phyloP scores from a whole-genome alignment of 306 rosid genomes.

The Cucurbita ficifolia region DNA sequence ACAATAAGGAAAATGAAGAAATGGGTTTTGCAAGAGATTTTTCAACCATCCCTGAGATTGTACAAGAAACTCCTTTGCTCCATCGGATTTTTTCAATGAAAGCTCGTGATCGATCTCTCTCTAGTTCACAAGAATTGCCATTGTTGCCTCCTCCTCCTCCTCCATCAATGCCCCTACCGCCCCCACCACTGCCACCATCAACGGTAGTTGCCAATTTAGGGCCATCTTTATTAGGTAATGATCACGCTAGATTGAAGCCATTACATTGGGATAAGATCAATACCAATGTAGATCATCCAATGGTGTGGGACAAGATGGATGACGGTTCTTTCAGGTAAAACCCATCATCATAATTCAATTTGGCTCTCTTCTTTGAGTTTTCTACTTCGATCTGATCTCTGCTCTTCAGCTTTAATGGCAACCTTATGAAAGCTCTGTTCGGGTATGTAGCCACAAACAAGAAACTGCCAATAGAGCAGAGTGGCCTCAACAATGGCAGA shows the following conservation, averaged over 20 bases:
- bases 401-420: slow-evolving; percentile 52
- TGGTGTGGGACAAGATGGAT: slow-evolving; percentile 71
- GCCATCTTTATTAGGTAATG: neutral
- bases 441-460: slow-evolving; percentile 32
- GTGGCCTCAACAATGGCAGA: slow-evolving; percentile 11
- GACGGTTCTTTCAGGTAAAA: slow-evolving; percentile 61
- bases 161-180: neutral
- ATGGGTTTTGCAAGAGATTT: neutral
- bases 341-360: neutral
- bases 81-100: slow-evolving; percentile 23
- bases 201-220: neutral
- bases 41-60: too few relatives aligned
- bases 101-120: slow-evolving; percentile 11
- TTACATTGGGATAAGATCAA: slow-evolving; percentile 86
- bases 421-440: slow-evolving; percentile 62
- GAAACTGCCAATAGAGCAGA: slow-evolving; percentile 24
- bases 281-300: slow-evolving; percentile 63
- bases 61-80: neutral
- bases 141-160: neutral
- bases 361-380: neutral
- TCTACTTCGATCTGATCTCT: neutral
- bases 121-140: slow-evolving; percentile 6
- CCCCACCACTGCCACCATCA: slow-evolving; percentile 15
- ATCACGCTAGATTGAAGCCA: slow-evolving; percentile 46
- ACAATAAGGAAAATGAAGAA: neutral